Base-by-base conservation (phyloP, 768 basidiomycete species). In the Pholiota conissans region DNA sequence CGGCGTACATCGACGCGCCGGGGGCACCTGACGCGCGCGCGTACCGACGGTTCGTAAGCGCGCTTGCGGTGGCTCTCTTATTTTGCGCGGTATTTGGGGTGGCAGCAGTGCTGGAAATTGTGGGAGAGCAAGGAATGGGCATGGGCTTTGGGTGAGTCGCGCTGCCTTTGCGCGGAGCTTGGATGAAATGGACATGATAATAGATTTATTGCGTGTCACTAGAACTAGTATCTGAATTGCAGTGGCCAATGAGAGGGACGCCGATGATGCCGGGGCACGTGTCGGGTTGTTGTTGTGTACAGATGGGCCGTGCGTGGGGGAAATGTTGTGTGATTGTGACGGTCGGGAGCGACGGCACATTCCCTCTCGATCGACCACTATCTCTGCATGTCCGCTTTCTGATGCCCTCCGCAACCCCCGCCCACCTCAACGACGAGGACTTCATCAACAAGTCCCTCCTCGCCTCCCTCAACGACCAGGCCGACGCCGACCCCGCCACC, bases 371-470 rank as follows among this genome's bases (percentile, higher is more conserved):
- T 76, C 74, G 76, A 74, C 76, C 76, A 73, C 69, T 69, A 71
- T 69, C 72, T 65, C 73, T 68, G 67, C 69, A 67, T 64, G 62
- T 61, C 67, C 66, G 59, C 56, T 68, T 60, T 65, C 72, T 67
- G 73, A 65, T 72, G 71, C 68, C 69, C 62, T 55, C 53, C 49
- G 40, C 60, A 52, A 40, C 62, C 66, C 78, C 74, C 60, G 51
- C 62, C 65, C 76, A 74, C 65, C 75, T 70, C 61, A 70, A 73
- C 56, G 87, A 86, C 83, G 91, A 93, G 83, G 90, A 89, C 74
- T 86, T 86, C 67, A 91, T 93, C 70, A 93, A 92, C 78, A 86
- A 87, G 71, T 91, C 90, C 54, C 81, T 93, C 57, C 76, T 93
- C 63, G 91, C 90, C 72, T 89, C 86, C 39, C 82, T 93, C 68